Conservation (phyloP, 306 rosid genomes). For the Gleditsia sinensis region DNA sequence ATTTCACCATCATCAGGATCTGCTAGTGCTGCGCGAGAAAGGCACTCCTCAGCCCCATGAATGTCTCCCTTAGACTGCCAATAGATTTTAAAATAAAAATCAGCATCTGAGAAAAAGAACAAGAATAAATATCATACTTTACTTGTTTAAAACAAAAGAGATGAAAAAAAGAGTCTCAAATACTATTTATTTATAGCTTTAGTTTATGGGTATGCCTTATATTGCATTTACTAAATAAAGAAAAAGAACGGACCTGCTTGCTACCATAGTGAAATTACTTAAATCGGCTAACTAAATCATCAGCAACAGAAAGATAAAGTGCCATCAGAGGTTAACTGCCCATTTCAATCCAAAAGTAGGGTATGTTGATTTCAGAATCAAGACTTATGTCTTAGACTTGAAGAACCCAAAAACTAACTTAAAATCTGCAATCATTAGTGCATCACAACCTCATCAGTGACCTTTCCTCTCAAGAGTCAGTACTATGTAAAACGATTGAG, state of each 20-base stretch:
- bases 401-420: slow-evolving; percentile 4
- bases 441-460: slow-evolving; percentile 4
- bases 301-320: background rate
- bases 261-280: background rate
- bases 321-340: background rate
- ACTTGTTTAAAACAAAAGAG: background rate
- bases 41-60: slow-evolving; percentile 77
- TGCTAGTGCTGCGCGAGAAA: slow-evolving; percentile 58
- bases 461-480: background rate
- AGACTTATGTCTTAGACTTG: background rate
- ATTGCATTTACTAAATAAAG: slow-evolving; percentile 1
- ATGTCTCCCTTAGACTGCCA: slow-evolving; percentile 77
- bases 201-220: background rate
- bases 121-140: slow-evolving; percentile 3
- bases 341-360: background rate
- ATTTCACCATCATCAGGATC: slow-evolving; percentile 78
- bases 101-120: slow-evolving; percentile 22
- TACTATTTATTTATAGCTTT: background rate
- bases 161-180: background rate
- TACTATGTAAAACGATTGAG: background rate
- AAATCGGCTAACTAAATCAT: background rate
- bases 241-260: background rate
- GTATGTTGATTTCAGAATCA: slow-evolving; percentile 5
- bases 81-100: slow-evolving; percentile 1
- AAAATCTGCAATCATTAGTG: slow-evolving; percentile 15